phyloP scores from a whole-genome alignment of 176 grass and related monocot species.

The Bolboschoenus planiculmis region DNA sequence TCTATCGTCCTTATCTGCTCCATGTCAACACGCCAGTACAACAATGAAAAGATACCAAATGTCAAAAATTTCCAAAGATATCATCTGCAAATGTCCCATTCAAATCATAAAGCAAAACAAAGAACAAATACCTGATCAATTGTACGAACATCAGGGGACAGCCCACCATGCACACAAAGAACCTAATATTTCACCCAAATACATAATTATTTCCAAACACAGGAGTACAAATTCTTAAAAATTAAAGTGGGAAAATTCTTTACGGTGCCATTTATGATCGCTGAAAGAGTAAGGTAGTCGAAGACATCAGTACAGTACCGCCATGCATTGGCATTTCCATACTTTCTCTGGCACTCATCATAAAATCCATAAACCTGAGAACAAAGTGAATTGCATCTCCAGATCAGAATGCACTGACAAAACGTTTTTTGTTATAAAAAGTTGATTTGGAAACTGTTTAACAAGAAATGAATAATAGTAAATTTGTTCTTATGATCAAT shows the following conservation, averaged over 20 bases:
- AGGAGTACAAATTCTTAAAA: conserved; percentile 13
- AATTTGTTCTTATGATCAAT: background rate
- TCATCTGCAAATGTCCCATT: background rate
- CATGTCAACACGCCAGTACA: background rate
- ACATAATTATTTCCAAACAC: background rate
- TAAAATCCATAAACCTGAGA: conserved; percentile 98
- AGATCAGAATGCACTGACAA: background rate
- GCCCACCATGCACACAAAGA: conserved; percentile 94
- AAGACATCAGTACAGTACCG: conserved; percentile 99
- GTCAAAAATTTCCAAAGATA: background rate
- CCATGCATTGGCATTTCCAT: conserved; percentile 99
- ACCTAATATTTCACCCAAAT: conserved; percentile 53
- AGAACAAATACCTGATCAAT: conserved; percentile 71
- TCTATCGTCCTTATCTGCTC: conserved; percentile 83
- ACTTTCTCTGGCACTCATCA: conserved; percentile 98
- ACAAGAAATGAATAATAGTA: background rate
- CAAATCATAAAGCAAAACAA: background rate
- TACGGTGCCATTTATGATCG: conserved; percentile 98
- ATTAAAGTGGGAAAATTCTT: conserved; percentile 8
- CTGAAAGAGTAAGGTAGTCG: conserved; percentile 95
- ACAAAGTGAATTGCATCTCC: background rate
- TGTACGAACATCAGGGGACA: conserved; percentile 91
- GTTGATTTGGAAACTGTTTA: background rate
- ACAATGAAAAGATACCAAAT: background rate
- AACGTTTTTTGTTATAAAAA: background rate